Percentiles rank a stretch among this genome's conserved stretches.
phyloP scores from a whole-genome alignment of 2,329 filamentous ascomycete genomes.

The Sporothrix brasiliensis region DNA sequence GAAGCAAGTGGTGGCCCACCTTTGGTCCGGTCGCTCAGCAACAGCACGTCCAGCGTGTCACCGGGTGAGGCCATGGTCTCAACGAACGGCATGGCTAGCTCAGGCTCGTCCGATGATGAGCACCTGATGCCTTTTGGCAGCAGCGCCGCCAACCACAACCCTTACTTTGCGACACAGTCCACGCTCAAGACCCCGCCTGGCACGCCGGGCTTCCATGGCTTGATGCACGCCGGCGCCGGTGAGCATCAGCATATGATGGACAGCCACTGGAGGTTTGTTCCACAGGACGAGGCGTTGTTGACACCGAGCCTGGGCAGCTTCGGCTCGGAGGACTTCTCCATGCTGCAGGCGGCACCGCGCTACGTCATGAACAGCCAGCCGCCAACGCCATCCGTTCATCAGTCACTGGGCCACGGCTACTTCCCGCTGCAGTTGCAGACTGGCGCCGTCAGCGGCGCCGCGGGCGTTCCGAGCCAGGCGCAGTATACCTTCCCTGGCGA shows the following conservation, averaged over 20 bases:
- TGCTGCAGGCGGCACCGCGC: constrained; percentile 46
- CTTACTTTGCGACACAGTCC: constrained; percentile 19
- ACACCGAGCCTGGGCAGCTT: constrained; percentile 53
- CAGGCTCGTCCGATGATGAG: constrained; percentile 31
- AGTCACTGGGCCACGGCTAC: constrained; percentile 51
- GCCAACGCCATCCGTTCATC: constrained; percentile 53
- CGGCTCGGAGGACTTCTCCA: constrained; percentile 51
- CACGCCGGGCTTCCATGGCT: constrained; percentile 29
- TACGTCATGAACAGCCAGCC: constrained; percentile 56
- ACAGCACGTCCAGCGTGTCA: constrained; percentile 21
- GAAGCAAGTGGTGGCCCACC: constrained; percentile 44
- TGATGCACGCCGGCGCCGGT: constrained; percentile 26
- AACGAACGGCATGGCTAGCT: neutral
- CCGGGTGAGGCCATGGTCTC: constrained; percentile 13
- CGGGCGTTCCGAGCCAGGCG: constrained; percentile 41
- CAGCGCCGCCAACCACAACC: constrained; percentile 7
- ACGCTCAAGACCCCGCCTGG: constrained; percentile 33
- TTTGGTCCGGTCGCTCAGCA: constrained; percentile 39
- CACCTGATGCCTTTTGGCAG: constrained; percentile 1
- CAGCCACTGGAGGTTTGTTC: constrained; percentile 38
- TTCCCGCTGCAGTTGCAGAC: constrained; percentile 40
- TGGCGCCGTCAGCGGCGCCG: constrained; percentile 39
- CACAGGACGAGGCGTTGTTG: constrained; percentile 54
- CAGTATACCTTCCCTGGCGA: constrained; percentile 59
- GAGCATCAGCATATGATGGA: constrained; percentile 47